Percentiles rank a stretch among this genome's conserved stretches.
Evolutionary conservation across 495 filamentous ascomycete species (phyloP).

Genomic region (Friedmanniomyces simplex): DNA sequence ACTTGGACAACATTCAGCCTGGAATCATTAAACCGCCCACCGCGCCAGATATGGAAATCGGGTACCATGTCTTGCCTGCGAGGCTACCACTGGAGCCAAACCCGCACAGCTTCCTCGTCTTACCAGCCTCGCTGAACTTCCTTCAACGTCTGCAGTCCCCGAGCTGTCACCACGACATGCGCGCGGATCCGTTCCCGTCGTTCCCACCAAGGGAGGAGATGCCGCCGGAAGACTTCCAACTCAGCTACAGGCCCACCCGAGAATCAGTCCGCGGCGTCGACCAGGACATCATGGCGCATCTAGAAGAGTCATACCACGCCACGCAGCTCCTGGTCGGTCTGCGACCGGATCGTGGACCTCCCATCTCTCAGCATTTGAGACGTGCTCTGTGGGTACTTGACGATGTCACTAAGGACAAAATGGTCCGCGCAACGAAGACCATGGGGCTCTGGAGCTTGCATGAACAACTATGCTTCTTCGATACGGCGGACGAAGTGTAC

Average conservation of each 20-base stretch:
- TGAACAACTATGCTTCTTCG: too few species aligned
- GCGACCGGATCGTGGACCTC: neutral
- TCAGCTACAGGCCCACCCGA: neutral
- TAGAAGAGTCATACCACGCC: neutral
- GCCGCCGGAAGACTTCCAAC: neutral
- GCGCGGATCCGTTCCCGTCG: neutral
- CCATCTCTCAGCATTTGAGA: neutral
- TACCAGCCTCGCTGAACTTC: neutral
- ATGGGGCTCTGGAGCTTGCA: too few species aligned
- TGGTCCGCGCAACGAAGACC: too few species aligned
- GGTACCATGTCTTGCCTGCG: too few species aligned
- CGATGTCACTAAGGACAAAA: too few species aligned
- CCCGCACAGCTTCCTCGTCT: neutral
- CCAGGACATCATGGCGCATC: neutral
- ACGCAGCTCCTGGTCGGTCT: neutral
- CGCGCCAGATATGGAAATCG: too few species aligned
- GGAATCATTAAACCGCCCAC: too few species aligned
- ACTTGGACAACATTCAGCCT: too few species aligned
- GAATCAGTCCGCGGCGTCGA: neutral
- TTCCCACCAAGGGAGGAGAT: neutral
- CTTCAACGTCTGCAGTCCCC: neutral
- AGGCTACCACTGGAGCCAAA: neutral
- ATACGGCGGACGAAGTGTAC: too few species aligned
- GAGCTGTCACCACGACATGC: conserved; percentile 1
- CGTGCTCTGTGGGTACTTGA: too few species aligned